Conservation (phyloP, 2,329 filamentous ascomycete species). For the Rugonectria rugulosa region DNA sequence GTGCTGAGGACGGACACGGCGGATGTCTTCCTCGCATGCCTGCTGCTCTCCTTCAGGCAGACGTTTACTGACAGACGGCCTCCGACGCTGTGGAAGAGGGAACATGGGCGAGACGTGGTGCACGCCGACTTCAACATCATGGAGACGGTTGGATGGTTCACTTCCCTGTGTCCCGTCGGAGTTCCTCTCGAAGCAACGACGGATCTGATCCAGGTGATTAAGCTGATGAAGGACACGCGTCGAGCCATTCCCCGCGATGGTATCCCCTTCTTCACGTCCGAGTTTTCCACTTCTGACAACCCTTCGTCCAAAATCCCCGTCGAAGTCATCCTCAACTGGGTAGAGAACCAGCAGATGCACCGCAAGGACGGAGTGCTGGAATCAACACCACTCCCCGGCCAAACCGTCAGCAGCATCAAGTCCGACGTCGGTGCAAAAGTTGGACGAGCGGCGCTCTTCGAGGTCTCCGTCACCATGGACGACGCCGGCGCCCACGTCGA, state of each 20-base stretch:
- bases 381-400: slow-evolving; percentile 52
- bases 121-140: slow-evolving; percentile 58
- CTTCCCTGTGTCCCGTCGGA: slow-evolving; percentile 61
- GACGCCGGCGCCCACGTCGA: slow-evolving; percentile 53
- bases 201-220: slow-evolving; percentile 59
- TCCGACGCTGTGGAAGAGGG: slow-evolving; percentile 63
- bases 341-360: slow-evolving; percentile 59
- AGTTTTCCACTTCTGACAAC: slow-evolving; percentile 48
- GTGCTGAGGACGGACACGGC: slow-evolving; percentile 60
- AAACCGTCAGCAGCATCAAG: slow-evolving; percentile 46
- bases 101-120: slow-evolving; percentile 56
- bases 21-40: slow-evolving; percentile 61
- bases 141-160: slow-evolving; percentile 68
- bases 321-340: slow-evolving; percentile 66
- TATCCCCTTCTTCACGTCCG: slow-evolving; percentile 57
- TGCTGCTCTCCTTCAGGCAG: slow-evolving; percentile 63
- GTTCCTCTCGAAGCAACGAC: slow-evolving; percentile 52
- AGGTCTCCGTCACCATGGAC: slow-evolving; percentile 57
- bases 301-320: slow-evolving; percentile 54
- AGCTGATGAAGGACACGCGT: slow-evolving; percentile 61
- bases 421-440: slow-evolving; percentile 56
- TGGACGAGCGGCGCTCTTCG: slow-evolving; percentile 59
- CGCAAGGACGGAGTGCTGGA: slow-evolving; percentile 58
- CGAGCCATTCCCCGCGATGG: slow-evolving; percentile 54
- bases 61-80: slow-evolving; percentile 60